Base-by-base conservation (phyloP, 1,284 basidiomycete species). In the Sphagnurus paluster region DNA sequence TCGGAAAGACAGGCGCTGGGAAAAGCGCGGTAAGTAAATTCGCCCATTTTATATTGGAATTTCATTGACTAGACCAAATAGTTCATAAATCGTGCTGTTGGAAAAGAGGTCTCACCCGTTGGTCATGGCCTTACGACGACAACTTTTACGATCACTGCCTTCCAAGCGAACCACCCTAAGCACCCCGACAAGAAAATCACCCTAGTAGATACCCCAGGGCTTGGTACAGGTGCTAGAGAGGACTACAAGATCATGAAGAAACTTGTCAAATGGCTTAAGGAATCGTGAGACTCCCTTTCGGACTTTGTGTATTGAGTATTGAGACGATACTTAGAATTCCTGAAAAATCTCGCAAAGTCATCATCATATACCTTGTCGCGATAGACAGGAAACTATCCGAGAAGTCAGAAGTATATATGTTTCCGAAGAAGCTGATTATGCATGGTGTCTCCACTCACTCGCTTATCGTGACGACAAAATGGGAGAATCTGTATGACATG, bases 121-220 rank as follows among this genome's bases (percentile, higher is more conserved):
- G 42, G 42, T 4, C 42, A 44, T 13, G 17, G 32, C 17, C 28
- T 38, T 6, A 44, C 29, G 7, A 25, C 43, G 5, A 19, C 38
- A 19, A 33, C 36, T 11, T 5, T 32, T 20, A 10, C 25, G 10
- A 23, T 44, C 4, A 30, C 36, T 4, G 5, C 13, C 11, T 44
- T 16, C 23, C 13, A 13, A 6, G 36, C 29, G 2, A 35, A 17
- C 2, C 20, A 44, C 33, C 43, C 43, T n/a, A 30, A 16, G 4
- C 13, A 17, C 16, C 19, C 14, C 10, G 23, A 25, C 17, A 24
- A 16, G 3, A 9, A 19, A 38, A 20, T 32, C 25, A 5, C 39
- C 2, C 35, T 44, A 5, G 36, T 44, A 11, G 43, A 44, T 20
- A 44, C 43, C 14, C 43, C 43, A 25, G 43, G 43, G 16, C 39